These are phyloP conservation scores for Aspergillus candidus DNA, from an alignment of 2,329 filamentous ascomycete species.

Conservation along the genomic window DNA sequence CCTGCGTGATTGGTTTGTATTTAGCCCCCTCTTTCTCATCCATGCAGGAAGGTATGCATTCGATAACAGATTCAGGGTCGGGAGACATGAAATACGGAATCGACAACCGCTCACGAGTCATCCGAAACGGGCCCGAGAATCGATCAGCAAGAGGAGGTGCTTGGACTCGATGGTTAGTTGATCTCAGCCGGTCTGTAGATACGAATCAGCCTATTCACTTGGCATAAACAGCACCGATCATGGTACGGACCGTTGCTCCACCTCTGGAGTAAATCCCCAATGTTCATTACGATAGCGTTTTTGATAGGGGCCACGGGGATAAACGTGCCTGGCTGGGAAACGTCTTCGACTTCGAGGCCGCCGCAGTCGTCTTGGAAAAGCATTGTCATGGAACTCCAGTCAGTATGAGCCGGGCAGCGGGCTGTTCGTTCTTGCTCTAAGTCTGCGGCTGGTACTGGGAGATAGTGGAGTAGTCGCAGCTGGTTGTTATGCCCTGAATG, in stretches of 20 bases:
- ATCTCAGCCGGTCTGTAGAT: conserved; percentile 43
- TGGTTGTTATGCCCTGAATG: conserved; percentile 56
- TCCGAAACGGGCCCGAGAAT: conserved; percentile 33
- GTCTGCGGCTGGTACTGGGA: conserved; percentile 41
- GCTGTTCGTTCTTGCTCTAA: conserved; percentile 41
- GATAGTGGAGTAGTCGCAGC: conserved; percentile 56
- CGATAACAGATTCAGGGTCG: conserved; percentile 46
- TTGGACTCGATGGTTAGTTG: conserved; percentile 50
- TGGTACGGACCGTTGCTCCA: conserved; percentile 43
- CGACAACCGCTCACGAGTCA: conserved; percentile 51
- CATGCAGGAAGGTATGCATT: conserved; percentile 47
- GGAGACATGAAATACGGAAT: conserved; percentile 56
- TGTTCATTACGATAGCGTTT: conserved; percentile 44
- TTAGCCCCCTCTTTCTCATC: conserved; percentile 41
- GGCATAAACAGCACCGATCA: background rate
- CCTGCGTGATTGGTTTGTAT: conserved; percentile 46
- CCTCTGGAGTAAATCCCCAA: conserved; percentile 46
- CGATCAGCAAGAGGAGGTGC: conserved; percentile 39
- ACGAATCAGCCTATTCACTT: conserved; percentile 3
- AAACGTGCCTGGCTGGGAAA: conserved; percentile 34
- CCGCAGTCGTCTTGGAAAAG: conserved; percentile 51
- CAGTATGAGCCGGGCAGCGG: conserved; percentile 49
- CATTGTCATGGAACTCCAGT: conserved; percentile 50
- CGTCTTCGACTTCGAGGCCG: conserved; percentile 47
- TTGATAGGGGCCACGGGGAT: conserved; percentile 36